Base-by-base conservation (phyloP, 208 protist species). In the Trichomonas gallinae region DNA sequence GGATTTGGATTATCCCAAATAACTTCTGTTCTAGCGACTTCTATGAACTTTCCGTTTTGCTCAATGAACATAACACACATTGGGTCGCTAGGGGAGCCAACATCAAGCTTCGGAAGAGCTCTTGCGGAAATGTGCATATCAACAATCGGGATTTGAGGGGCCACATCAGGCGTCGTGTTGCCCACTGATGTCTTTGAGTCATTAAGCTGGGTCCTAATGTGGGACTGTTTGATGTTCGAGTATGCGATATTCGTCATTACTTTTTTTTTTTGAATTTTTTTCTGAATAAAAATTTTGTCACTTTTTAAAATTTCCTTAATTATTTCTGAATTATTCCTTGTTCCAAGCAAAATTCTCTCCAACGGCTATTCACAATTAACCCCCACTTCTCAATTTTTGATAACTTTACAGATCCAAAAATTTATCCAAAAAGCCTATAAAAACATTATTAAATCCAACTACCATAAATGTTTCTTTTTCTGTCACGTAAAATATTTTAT, bases 1-100 rank as follows among this genome's bases (percentile, higher is more conserved):
- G 93, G 93, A 45, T 96, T 96, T 31, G 49, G 46, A 96, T 96
- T 44, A 46, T 96, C 42, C 49, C 51, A 63, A 38, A 82, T 31
- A 13, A 96, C 93, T 96, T 96, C 93, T 13, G 93, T 96, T 31
- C 46, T 34, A 0, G 49, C 93, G 3, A 45, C 40, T 82, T 81
- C 51, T 45, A 45, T 3, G 11, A 45, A 83, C 36, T 81, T 9
- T 44, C 51, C 51, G 42, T 96, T 63, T 0, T 45, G 4, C 42
- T 23, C n/a, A 48, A 63, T 31, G 36, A 82, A 96, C 0, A 96
- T 13, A 4, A 96, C 93, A 34, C 63, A 49, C 34, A 96, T n/a
- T 15, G 93, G 93, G 26, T 96, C 93, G 10, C n/a, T 45, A 31
- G 13, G 40, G 26, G 46, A 81, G 34, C 93, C 93, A 36, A 96